Evolutionary conservation across 1,139 yeast species (phyloP).

Genomic region (Suhomyces coccinellae): DNA sequence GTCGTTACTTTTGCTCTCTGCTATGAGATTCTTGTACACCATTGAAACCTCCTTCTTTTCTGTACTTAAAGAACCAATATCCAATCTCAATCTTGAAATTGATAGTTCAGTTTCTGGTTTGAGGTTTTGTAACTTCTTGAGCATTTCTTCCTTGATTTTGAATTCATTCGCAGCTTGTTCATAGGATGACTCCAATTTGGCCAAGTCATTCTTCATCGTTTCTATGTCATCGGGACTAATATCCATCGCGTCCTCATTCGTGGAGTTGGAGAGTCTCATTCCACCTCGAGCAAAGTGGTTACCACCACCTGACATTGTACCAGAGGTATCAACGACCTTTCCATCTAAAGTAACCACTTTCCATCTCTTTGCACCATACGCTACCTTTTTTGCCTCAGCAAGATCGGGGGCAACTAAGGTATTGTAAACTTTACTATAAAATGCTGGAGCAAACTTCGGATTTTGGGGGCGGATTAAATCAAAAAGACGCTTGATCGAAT

Average conservation of each 20-base stretch:
- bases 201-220: conserved; percentile 53
- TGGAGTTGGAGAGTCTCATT: conserved; percentile 48
- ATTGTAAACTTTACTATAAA: conserved; percentile 81
- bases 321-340: conserved; percentile 88
- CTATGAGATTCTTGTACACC: conserved; percentile 37
- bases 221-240: conserved; percentile 60
- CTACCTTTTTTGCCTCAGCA: conserved; percentile 81
- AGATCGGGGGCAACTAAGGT: conserved; percentile 83
- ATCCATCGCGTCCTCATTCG: conserved; percentile 22
- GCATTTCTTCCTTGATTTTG: conserved; percentile 58
- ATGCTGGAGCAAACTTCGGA: conserved; percentile 76
- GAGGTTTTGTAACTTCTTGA: conserved; percentile 59
- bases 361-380: conserved; percentile 78
- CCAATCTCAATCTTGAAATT: conserved; percentile 61
- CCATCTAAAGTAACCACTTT: conserved; percentile 95
- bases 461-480: conserved; percentile 76
- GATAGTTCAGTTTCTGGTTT: conserved; percentile 70
- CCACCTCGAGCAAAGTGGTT: conserved; percentile 61
- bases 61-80: conserved; percentile 58
- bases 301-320: conserved; percentile 98
- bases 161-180: conserved; percentile 53
- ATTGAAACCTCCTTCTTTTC: conserved; percentile 46
- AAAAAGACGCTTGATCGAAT: conserved; percentile 74
- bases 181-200: conserved; percentile 55
- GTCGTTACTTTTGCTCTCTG: conserved; percentile 34